A percentile compares a stretch with the other conserved stretches of the same genome.
phyloP scores from a whole-genome alignment of 2,329 filamentous ascomycete genomes.

The Purpureocillium takamizusanense region DNA sequence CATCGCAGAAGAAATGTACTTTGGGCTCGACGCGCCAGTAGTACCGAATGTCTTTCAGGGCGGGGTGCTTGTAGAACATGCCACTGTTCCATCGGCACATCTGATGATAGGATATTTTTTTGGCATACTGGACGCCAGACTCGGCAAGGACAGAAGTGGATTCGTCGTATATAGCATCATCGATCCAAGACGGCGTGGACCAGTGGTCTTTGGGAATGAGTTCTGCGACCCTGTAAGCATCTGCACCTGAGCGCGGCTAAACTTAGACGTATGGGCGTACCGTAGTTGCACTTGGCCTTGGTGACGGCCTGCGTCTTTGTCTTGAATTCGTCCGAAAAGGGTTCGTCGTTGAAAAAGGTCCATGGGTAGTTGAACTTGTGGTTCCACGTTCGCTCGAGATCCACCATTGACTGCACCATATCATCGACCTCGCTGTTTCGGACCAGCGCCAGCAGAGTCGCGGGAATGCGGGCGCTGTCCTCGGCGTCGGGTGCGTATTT shows the following conservation, averaged over 20 bases:
- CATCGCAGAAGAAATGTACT: constrained; percentile 97
- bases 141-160: constrained; percentile 76
- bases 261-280: constrained; percentile 35
- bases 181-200: constrained; percentile 88
- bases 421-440: constrained; percentile 81
- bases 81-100: constrained; percentile 99
- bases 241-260: no score
- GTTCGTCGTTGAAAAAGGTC: constrained; percentile 97
- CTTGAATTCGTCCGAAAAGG: constrained; percentile 92
- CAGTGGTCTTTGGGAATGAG: constrained; percentile 92
- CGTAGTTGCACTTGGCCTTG: constrained; percentile 80
- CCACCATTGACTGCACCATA: constrained; percentile 80
- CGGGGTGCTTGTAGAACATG: constrained; percentile 94
- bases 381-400: constrained; percentile 94
- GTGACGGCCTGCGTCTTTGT: constrained; percentile 68
- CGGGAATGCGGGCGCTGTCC: constrained; percentile 79
- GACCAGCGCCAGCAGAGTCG: constrained; percentile 84
- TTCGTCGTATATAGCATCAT: constrained; percentile 74
- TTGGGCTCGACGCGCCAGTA: constrained; percentile 99
- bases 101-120: constrained; percentile 86
- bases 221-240: constrained; percentile 40
- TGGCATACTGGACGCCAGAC: constrained; percentile 82
- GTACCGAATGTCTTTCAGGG: constrained; percentile 71
- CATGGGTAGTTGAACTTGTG: constrained; percentile 99
- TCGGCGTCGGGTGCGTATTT: constrained; percentile 70